phyloP scores from a whole-genome alignment of 1,139 yeast genomes.

The Yamadazyma friedrichii region DNA sequence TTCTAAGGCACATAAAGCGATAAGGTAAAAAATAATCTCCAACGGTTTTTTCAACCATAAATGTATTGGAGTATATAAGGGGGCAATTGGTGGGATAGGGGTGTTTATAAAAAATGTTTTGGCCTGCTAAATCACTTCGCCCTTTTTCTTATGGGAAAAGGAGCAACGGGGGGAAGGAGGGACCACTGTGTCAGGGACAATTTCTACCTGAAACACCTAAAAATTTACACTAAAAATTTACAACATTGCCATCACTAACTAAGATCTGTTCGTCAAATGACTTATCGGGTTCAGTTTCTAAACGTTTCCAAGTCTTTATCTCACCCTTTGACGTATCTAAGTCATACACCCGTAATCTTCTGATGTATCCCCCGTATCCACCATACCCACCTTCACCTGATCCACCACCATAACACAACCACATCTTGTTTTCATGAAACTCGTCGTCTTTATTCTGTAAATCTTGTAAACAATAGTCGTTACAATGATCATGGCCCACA shows the following conservation, averaged over 20 bases:
- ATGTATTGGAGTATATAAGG: background rate
- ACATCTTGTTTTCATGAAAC: constrained; percentile 43
- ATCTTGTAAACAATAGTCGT: constrained; percentile 77
- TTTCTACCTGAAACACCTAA: background rate
- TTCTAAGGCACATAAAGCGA: background rate
- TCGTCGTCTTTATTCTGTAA: constrained; percentile 21
- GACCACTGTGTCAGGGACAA: too few species aligned
- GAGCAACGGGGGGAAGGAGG: too few species aligned
- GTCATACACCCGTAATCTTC: constrained; percentile 73
- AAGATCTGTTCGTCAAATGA: constrained; percentile 58
- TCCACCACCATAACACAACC: constrained; percentile 95
- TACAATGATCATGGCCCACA: constrained; percentile 94
- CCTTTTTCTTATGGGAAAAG: too few species aligned
- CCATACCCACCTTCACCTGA: constrained; percentile 94
- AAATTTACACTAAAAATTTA: too few species aligned
- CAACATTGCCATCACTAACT: constrained; percentile 48
- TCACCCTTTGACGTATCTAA: constrained; percentile 52
- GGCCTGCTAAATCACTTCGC: background rate
- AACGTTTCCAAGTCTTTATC: constrained; percentile 73
- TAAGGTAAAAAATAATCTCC: background rate
- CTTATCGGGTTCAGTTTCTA: constrained; percentile 51
- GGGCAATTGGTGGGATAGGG: too few species aligned
- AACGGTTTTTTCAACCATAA: background rate
- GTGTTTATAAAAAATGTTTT: too few species aligned
- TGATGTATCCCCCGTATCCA: constrained; percentile 80